Conservation (phyloP, 306 rosid genomes). For the apple (Malus domestica) region ASM211411v1 NC_041792.1:7195001-7195500, state of each 20-base stretch:
- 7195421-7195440: not conserved
- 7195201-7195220: slow-evolving; percentile 16
- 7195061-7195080: not conserved
- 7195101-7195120: not conserved
- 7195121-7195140: not conserved
- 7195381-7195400: not conserved
- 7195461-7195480: not conserved
- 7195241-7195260: slow-evolving; percentile 12
- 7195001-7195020: not conserved
- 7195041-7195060: not conserved
- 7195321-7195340: slow-evolving; percentile 1
- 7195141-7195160: not conserved
- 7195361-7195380: not conserved
- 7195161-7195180: not conserved
- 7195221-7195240: slow-evolving; percentile 13
- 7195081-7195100: not conserved
- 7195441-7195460: not conserved
- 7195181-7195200: slow-evolving; percentile 14
- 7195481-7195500: not conserved
- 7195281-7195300: slow-evolving; percentile 13
- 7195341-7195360: not conserved
- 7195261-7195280: slow-evolving; percentile 10
- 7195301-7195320: slow-evolving; percentile 16
- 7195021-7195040: not conserved
- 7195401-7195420: not conserved